Conservation (phyloP, 441 rosid species). For the Erysimum pusillum region DNA sequence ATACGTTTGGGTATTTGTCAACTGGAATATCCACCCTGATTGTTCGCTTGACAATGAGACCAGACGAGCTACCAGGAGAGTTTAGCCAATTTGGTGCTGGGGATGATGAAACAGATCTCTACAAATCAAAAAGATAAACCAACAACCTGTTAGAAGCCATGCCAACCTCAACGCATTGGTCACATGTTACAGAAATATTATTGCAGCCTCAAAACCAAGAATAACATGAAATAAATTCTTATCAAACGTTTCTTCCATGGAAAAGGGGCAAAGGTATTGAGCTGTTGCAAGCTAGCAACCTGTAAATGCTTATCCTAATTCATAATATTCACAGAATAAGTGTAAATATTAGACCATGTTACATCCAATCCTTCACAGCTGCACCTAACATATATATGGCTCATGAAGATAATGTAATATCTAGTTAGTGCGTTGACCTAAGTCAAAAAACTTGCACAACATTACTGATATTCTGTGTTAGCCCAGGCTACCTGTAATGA, state of each 20-base stretch:
- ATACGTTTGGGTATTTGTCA: conserved; percentile 83
- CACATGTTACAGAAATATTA: conserved; percentile 17
- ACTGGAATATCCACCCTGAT: conserved; percentile 96
- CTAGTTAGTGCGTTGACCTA: conserved; percentile 43
- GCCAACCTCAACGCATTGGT: too few species aligned
- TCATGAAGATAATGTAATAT: conserved; percentile 32
- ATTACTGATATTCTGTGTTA: conserved; percentile 53
- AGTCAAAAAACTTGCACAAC: conserved; percentile 40
- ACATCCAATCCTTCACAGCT: conserved; percentile 29
- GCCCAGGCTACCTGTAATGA: conserved; percentile 68
- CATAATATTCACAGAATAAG: conserved; percentile 29
- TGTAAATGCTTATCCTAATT: conserved; percentile 27
- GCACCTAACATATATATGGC: conserved; percentile 37
- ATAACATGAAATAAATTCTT: conserved; percentile 22
- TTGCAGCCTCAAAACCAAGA: conserved; percentile 35
- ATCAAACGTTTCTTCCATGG: conserved; percentile 35
- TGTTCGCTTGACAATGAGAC: conserved; percentile 88
- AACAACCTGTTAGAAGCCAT: too few species aligned
- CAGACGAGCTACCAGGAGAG: conserved; percentile 83
- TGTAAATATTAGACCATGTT: conserved; percentile 18
- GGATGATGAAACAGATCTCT: conserved; percentile 75
- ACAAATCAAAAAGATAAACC: too few species aligned
- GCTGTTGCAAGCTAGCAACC: conserved; percentile 30
- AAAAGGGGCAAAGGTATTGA: conserved; percentile 7
- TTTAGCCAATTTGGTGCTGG: conserved; percentile 81